phyloP scores from a whole-genome alignment of 129 eudicot genomes.

The Escallonia rubra region DNA sequence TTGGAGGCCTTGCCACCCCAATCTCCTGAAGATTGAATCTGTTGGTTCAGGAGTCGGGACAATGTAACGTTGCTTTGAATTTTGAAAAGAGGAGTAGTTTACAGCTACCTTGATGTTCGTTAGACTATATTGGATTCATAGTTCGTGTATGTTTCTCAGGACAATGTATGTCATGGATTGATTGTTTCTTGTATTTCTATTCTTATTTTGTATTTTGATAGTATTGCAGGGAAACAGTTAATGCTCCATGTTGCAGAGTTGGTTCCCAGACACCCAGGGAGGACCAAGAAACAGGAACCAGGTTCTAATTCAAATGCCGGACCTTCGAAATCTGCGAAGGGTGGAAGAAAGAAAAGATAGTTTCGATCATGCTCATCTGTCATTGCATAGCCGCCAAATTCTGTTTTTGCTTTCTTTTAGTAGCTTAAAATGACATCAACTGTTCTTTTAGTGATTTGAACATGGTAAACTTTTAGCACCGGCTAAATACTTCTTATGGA shows the following conservation, averaged over 20 bases:
- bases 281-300: slow-evolving; percentile 76
- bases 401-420: neutral
- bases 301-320: slow-evolving; percentile 57
- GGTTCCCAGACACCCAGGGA: slow-evolving; percentile 88
- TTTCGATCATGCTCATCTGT: neutral
- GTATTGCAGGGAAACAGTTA: slow-evolving; percentile 71
- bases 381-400: too few species aligned
- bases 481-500: neutral
- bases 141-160: too few species aligned
- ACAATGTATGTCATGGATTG: neutral
- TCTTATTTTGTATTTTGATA: neutral
- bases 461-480: neutral
- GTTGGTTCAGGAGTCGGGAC: too few species aligned
- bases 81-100: too few species aligned
- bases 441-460: neutral
- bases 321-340: slow-evolving; percentile 75
- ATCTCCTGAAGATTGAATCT: too few species aligned
- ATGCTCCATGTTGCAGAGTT: slow-evolving; percentile 75
- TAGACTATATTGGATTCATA: too few species aligned
- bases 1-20: too few species aligned
- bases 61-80: too few species aligned
- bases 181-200: neutral
- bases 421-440: neutral
- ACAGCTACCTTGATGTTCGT: too few species aligned
- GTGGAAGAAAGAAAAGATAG: slow-evolving; percentile 83